Evolutionary conservation across 345 rosid genomes (phyloP).

Genomic region (Durio zibethinus): DNA sequence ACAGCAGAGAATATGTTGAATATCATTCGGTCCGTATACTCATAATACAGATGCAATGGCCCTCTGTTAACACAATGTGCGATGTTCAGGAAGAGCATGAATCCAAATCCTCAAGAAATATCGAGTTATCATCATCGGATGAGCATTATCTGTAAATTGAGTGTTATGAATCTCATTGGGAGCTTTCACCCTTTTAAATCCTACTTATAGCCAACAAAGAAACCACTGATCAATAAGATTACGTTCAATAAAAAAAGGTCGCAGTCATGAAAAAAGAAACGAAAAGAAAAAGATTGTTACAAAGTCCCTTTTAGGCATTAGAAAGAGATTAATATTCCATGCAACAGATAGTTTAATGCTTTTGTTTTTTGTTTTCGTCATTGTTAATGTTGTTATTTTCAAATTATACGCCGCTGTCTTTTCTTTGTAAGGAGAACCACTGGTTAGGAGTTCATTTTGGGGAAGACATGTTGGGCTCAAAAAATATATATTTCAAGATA

Average conservation of each 20-base stretch:
- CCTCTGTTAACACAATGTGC: neutral
- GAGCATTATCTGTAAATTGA: neutral
- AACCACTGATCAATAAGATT: neutral
- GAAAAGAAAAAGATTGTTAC: too few relatives aligned
- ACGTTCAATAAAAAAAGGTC: too few relatives aligned
- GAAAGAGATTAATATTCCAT: neutral
- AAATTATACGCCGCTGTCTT: neutral
- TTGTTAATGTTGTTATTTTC: slow-evolving; percentile 6
- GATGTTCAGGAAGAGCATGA: neutral
- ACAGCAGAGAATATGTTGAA: neutral
- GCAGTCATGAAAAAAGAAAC: too few relatives aligned
- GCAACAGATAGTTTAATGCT: neutral
- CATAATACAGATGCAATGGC: neutral
- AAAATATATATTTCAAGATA: slow-evolving; percentile 21
- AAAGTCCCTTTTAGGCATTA: neutral
- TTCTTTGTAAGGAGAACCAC: slow-evolving; percentile 11
- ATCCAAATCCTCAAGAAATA: neutral
- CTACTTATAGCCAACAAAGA: slow-evolving; percentile 13
- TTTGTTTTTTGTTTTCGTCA: neutral
- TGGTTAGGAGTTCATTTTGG: slow-evolving; percentile 16
- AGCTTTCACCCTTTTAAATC: neutral
- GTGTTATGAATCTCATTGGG: slow-evolving; percentile 5
- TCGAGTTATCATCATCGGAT: neutral
- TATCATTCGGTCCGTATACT: neutral
- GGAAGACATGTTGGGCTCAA: slow-evolving; percentile 22